A percentile compares a stretch with the other conserved stretches of the same genome.
Conservation (phyloP, 176 grass and related monocot genomes). For the Rhynchospora breviuscula region DNA sequence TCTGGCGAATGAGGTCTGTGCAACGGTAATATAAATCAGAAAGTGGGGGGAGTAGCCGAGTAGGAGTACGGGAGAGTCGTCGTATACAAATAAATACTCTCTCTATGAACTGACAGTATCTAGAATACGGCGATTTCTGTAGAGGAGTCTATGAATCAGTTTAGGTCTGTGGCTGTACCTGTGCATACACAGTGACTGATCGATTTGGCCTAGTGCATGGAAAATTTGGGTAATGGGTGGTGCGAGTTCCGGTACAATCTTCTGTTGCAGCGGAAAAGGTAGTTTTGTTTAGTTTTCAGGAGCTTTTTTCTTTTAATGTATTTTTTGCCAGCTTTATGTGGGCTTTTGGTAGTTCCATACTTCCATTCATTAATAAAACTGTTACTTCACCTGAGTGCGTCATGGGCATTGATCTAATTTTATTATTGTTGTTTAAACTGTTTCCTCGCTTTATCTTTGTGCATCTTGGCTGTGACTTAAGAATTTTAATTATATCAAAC, state of each 20-base stretch:
- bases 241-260: not conserved
- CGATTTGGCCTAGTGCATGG: not conserved
- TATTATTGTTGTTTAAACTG: too few species aligned
- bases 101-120: not conserved
- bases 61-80: not conserved
- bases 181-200: not conserved
- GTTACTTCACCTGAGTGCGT: not conserved
- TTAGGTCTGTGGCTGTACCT: not conserved
- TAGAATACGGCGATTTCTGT: not conserved
- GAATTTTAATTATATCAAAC: not conserved
- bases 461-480: too few species aligned
- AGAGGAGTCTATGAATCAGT: not conserved
- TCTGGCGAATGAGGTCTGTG: not conserved
- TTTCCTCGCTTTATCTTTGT: too few species aligned
- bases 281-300: not conserved
- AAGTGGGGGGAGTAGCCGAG: not conserved
- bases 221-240: not conserved
- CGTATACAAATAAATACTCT: not conserved
- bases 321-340: not conserved
- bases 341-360: not conserved
- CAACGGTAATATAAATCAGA: conserved; percentile 4
- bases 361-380: not conserved
- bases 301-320: not conserved
- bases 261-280: not conserved
- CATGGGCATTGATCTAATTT: not conserved